Evolutionary conservation across 768 basidiomycete species (phyloP).

Genomic region (Kondoa malvinella): DNA sequence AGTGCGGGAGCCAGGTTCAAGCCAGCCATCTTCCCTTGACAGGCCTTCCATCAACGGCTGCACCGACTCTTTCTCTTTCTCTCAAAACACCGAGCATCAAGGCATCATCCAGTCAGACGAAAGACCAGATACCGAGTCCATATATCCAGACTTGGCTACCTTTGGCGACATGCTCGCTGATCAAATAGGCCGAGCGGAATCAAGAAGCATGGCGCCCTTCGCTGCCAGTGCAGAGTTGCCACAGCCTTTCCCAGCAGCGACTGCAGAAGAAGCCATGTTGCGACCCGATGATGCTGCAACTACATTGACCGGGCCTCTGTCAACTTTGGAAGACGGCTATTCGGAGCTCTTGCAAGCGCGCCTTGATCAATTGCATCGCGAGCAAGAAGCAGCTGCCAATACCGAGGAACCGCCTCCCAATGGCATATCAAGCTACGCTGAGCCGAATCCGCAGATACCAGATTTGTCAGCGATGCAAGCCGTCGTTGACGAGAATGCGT

Average conservation of each 20-base stretch:
- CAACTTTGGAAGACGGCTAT: neutral
- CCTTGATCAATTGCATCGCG: neutral
- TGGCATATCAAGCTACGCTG: too few species aligned
- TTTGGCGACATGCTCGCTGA: neutral
- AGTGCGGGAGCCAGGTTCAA: too few species aligned
- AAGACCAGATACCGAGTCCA: neutral
- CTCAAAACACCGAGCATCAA: neutral
- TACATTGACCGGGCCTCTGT: neutral
- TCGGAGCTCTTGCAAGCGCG: neutral
- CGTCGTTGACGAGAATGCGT: neutral
- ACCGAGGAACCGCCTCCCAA: too few species aligned
- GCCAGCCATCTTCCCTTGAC: neutral
- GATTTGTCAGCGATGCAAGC: neutral
- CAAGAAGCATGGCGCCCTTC: neutral
- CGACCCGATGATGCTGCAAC: neutral
- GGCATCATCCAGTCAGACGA: too few species aligned
- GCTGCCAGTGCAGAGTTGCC: neutral
- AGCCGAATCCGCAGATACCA: neutral
- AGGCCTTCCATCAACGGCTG: neutral
- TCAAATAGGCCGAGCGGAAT: too few species aligned
- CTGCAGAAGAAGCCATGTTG: neutral
- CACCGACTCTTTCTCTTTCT: neutral
- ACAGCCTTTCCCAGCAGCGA: neutral
- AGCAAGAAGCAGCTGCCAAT: too few species aligned
- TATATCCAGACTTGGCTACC: neutral